Evolutionary conservation across 805 yeast genomes (phyloP).

Genomic region (Metschnikowia gelsemii): DNA sequence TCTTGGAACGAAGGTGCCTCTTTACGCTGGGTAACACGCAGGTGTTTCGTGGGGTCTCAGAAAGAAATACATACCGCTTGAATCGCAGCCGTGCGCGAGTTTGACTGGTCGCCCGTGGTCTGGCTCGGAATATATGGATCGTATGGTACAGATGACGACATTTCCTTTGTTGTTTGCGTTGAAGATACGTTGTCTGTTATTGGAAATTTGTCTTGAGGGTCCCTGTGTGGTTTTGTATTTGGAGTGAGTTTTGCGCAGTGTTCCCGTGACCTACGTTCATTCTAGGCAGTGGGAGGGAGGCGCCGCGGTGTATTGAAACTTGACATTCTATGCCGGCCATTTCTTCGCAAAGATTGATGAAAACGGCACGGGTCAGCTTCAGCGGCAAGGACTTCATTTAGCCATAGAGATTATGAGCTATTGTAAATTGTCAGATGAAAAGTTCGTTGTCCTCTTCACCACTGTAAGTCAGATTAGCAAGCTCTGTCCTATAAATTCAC

Average conservation of each 20-base stretch:
- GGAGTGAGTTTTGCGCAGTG: slow-evolving; percentile 11
- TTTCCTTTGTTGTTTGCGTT: slow-evolving; percentile 22
- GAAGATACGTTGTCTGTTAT: background rate
- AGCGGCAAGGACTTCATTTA: no score
- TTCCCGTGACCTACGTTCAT: slow-evolving; percentile 13
- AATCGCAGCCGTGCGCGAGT: slow-evolving; percentile 72
- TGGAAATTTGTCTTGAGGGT: background rate
- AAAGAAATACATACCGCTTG: slow-evolving; percentile 61
- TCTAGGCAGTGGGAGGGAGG: slow-evolving; percentile 3
- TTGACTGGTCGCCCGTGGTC: slow-evolving; percentile 49
- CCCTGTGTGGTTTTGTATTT: slow-evolving; percentile 9
- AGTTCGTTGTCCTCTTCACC: no score
- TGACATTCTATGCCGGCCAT: background rate
- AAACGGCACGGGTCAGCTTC: no score
- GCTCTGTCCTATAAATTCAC: no score
- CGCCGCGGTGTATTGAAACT: background rate
- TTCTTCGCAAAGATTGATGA: no score
- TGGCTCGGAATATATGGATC: slow-evolving; percentile 81
- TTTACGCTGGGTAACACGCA: background rate
- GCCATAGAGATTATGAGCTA: no score
- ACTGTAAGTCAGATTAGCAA: no score
- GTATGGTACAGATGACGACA: slow-evolving; percentile 81
- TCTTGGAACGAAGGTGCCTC: no score
- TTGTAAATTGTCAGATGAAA: no score
- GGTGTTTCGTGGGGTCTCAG: slow-evolving; percentile 1